Evolutionary conservation across 2,329 filamentous ascomycete species (phyloP).

Genomic region (Venturia asperata): DNA sequence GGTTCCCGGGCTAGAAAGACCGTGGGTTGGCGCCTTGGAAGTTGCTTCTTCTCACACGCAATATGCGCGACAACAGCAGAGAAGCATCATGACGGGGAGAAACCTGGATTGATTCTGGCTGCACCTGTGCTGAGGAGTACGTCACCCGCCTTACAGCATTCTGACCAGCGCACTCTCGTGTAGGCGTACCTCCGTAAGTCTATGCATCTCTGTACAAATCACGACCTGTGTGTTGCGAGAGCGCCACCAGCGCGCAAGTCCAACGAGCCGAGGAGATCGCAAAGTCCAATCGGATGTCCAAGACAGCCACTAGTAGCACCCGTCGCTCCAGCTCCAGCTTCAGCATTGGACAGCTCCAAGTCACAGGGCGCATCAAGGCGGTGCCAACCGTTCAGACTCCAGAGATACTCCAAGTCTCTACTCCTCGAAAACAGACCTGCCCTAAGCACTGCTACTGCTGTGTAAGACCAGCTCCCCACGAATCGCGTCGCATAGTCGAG

Average conservation of each 20-base stretch:
- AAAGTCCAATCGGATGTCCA: too few relatives aligned
- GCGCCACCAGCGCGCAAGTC: not conserved
- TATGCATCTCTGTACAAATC: not conserved
- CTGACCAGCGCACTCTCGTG: not conserved
- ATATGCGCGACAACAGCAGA: not conserved
- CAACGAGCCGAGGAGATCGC: not conserved
- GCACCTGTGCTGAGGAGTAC: not conserved
- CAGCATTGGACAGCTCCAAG: too few relatives aligned
- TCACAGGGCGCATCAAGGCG: too few relatives aligned
- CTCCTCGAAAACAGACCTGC: too few relatives aligned
- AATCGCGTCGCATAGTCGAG: not conserved
- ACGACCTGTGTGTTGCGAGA: not conserved
- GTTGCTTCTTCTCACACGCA: not conserved
- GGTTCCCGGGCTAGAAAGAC: not conserved
- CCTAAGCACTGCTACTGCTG: too few relatives aligned
- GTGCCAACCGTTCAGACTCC: not conserved
- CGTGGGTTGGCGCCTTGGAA: not conserved
- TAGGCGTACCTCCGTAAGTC: not conserved
- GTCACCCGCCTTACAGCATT: not conserved
- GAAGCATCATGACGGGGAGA: not conserved
- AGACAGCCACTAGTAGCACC: too few relatives aligned
- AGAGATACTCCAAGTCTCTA: too few relatives aligned
- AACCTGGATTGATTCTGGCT: too few relatives aligned
- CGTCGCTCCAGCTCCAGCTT: too few relatives aligned
- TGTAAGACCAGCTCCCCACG: not conserved